Conservation (phyloP, 2,329 filamentous ascomycete genomes). For the Alternaria sp. region DNA sequence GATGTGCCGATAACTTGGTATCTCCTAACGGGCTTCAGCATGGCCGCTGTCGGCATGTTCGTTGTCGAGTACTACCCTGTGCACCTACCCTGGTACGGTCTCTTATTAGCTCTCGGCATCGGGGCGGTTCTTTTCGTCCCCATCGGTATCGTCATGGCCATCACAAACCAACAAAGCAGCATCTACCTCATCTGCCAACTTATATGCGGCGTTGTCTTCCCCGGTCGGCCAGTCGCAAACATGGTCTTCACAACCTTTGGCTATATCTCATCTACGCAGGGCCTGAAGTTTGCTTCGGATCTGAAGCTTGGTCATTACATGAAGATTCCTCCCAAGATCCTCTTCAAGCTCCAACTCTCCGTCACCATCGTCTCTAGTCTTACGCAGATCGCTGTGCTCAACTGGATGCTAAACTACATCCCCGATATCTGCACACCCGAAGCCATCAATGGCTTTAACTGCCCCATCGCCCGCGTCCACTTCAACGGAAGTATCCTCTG, state of each 20-base stretch:
- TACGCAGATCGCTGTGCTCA: constrained; percentile 83
- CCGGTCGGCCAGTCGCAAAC: constrained; percentile 85
- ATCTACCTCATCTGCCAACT: constrained; percentile 88
- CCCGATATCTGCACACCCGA: constrained; percentile 77
- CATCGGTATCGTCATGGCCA: constrained; percentile 91
- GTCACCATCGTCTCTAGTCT: constrained; percentile 79
- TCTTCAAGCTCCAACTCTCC: constrained; percentile 80
- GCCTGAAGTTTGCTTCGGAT: constrained; percentile 87
- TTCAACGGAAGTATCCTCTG: constrained; percentile 91
- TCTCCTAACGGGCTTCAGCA: constrained; percentile 74
- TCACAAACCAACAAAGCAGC: constrained; percentile 87
- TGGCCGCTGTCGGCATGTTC: constrained; percentile 82
- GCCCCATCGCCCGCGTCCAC: constrained; percentile 84
- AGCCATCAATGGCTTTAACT: constrained; percentile 88
- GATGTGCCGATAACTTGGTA: constrained; percentile 88
- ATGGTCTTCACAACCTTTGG: constrained; percentile 95
- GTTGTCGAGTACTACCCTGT: constrained; percentile 81
- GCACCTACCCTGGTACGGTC: constrained; percentile 85
- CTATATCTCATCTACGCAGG: constrained; percentile 87
- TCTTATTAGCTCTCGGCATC: constrained; percentile 79
- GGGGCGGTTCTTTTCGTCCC: constrained; percentile 86
- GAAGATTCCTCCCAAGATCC: constrained; percentile 82
- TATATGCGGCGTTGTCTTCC: constrained; percentile 82
- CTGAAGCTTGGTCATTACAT: constrained; percentile 89
- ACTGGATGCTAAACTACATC: constrained; percentile 88